Evolutionary conservation across 257 asterid genomes (phyloP).

Genomic region (Solanum pimpinellifolium): DNA sequence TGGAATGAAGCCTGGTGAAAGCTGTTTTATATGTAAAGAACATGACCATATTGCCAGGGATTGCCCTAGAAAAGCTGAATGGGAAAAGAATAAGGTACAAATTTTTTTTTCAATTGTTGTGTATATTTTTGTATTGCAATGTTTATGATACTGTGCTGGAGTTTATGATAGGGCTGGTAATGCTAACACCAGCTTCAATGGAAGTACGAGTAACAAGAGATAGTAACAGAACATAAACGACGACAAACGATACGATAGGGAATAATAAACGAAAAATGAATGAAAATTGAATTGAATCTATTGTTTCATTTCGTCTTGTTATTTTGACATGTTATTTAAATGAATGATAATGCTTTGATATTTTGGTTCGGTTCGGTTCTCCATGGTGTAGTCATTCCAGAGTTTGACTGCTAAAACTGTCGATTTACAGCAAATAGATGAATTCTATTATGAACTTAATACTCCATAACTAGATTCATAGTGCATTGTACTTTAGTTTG

Average conservation of each 20-base stretch:
- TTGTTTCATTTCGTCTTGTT: background rate
- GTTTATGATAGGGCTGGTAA: background rate
- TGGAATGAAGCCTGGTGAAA: conserved; percentile 98
- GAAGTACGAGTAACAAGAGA: background rate
- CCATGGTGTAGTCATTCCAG: too few species aligned
- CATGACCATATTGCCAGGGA: conserved; percentile 72
- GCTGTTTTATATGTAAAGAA: conserved; percentile 74
- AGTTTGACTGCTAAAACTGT: background rate
- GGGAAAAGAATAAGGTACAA: conserved; percentile 90
- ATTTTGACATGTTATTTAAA: background rate
- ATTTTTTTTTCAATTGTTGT: background rate
- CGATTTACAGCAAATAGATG: background rate
- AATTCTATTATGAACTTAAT: background rate
- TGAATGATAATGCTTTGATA: background rate
- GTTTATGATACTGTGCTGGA: background rate
- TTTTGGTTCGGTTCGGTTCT: background rate
- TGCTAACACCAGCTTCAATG: background rate
- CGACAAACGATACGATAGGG: background rate
- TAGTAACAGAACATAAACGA: background rate
- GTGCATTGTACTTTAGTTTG: background rate
- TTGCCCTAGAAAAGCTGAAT: conserved; percentile 63
- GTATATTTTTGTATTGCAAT: background rate
- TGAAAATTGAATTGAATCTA: background rate
- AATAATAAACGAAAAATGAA: background rate
- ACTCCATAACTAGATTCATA: background rate